These are phyloP conservation scores for Colletotrichum aenigma DNA, from an alignment of 2,329 filamentous ascomycete genomes.

Conservation along the genomic window DNA sequence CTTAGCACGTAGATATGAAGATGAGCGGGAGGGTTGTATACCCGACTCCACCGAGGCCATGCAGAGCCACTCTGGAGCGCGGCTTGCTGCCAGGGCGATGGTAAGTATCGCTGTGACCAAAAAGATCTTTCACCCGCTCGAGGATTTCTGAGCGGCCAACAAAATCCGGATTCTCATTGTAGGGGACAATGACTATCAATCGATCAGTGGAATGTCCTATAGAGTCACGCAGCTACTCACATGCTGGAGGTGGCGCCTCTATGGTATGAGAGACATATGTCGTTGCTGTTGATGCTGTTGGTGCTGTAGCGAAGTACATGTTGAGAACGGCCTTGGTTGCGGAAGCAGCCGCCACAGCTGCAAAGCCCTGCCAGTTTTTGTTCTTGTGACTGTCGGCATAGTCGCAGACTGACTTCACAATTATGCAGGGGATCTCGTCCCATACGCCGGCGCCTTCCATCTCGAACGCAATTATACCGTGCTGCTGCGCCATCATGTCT, in stretches of 20 bases:
- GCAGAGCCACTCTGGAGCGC: not conserved
- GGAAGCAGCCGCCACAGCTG: conserved; percentile 32
- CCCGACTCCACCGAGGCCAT: not conserved
- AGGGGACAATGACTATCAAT: not conserved
- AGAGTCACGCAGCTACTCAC: not conserved
- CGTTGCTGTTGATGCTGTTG: not conserved
- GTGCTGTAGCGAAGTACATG: not conserved
- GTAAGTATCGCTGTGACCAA: not conserved
- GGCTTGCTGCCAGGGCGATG: not conserved
- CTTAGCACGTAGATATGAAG: not conserved
- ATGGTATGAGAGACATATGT: not conserved
- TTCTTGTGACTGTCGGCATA: conserved; percentile 18
- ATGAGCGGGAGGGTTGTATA: not conserved
- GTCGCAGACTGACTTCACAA: conserved; percentile 21
- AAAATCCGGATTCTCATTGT: not conserved
- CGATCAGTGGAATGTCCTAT: not conserved
- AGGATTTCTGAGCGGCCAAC: not conserved
- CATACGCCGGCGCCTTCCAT: not conserved
- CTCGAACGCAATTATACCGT: not conserved
- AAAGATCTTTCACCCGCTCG: not conserved
- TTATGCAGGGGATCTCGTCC: not conserved
- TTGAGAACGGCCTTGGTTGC: conserved; percentile 29
- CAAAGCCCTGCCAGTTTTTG: not conserved
- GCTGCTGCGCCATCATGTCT: not conserved
- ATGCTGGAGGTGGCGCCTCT: not conserved